Evolutionary conservation across 2,329 filamentous ascomycete genomes (phyloP), one percentile per base, ranked within the genome.

Genomic region (Diaporthe sp.): DNA sequence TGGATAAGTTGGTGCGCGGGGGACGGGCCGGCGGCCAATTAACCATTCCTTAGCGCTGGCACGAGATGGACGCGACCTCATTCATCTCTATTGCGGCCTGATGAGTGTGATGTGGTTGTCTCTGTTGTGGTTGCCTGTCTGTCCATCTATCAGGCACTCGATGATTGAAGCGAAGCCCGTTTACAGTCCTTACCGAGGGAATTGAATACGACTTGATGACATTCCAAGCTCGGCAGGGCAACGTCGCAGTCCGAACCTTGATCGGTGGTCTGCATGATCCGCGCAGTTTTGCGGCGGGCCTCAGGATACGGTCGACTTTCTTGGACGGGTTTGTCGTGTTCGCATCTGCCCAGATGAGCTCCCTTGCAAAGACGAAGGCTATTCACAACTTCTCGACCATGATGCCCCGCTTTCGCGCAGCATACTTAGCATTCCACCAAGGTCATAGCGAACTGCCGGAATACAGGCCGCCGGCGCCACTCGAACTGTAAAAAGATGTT

Each of bases 11-110:
- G 30, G 64, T 40, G 64, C 64, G 64, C 64, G 47, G 64, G 33
- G 50, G 64, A 47, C 64, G 64, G 64, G 30, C 64, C 47, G 64
- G 64, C 19, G 12, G 45, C 45, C 45, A 38, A 28, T 67, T 67
- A 28, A 28, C n/a, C 45, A 38, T 9, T 67, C 22, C 64, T 50
- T 68, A 54, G 64, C 64, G 64, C 13, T 68, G 64, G 45, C 47
- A 68, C 64, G 45, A 67, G 45, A 67, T n/a, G 22, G 47, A 35
- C 45, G 45, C 64, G 47, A 67, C n/a, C 10, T 68, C n/a, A 54
- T 52, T 68, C n/a, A 54, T 52, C n/a, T 28, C 33, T 68, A 54
- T 68, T 35, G 64, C 64, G 45, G 64, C 30, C 45, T 52, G 45
- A 67, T 3, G 30, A 19, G 30, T 45, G 19, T 25, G 28, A n/a